Evolutionary conservation across 2,329 filamentous ascomycete species (phyloP), one percentile per base, ranked within the genome.

Genomic region (Epichloe gansuensis): DNA sequence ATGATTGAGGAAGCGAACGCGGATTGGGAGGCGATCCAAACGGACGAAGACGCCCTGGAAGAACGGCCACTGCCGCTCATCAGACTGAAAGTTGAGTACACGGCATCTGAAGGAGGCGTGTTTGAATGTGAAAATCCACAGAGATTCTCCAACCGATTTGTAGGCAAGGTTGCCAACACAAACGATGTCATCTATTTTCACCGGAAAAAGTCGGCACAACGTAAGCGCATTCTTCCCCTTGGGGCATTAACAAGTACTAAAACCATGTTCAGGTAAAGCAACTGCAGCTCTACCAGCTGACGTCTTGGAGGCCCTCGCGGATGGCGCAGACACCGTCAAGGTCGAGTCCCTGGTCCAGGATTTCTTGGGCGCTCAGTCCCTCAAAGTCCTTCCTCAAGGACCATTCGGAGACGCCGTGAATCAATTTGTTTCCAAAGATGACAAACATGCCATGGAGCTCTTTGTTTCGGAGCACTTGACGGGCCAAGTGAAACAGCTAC

Each of bases 111-210:
- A 44, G 89, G 89, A 4, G 87, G 89, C 13, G 80, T 82, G 38
- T 98, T 89, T 61, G 87, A 97, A 58, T 84, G 86, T 57, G 93
- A 97, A 65, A 98, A 98, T 55, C 90, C 93, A 0, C 93, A 97
- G 64, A 82, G 93, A 8, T 96, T 97, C 62, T 97, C 91, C 0
- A 95, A 95, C 64, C 80, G 89, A 3, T 98, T 97, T 59, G 77
- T 85, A 1, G 85, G 83, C n/a, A 87, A 82, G 62, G 91, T 98
- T 1, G 93, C 93, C 54, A 98, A 98, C 63, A 83, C 84, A 9
- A 94, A 90, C 59, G 93, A 98, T 60, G 89, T 98, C 0, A 83
- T 98, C 0, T 86, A 91, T 61, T 97, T 95, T 64, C 84, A 96
- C 66, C 81, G 88, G 52, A 95, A 91, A 69, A 97, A 95, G 69